Conservation (phyloP, 148 eudicot species). For the Fagopyrum esculentum region DNA sequence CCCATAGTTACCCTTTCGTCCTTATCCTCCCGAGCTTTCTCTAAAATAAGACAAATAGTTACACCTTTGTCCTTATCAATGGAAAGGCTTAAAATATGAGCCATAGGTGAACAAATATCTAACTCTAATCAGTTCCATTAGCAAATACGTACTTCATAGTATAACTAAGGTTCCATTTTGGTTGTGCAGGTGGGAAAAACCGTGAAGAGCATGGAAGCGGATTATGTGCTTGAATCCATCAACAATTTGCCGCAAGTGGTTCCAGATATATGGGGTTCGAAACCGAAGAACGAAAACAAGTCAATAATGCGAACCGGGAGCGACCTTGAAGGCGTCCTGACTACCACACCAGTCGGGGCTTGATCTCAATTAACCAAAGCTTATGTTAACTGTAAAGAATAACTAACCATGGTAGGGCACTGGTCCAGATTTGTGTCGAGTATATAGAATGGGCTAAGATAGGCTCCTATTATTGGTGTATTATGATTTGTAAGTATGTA, state of each 20-base stretch:
- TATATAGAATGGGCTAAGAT: neutral
- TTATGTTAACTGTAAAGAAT: neutral
- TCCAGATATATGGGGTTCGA: slow-evolving; percentile 58
- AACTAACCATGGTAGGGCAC: neutral
- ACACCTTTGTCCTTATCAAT: neutral
- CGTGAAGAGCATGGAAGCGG: slow-evolving; percentile 45
- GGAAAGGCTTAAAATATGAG: neutral
- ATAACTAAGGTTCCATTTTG: neutral
- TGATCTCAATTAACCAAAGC: slow-evolving; percentile 15
- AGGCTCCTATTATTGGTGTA: neutral
- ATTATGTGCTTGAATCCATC: slow-evolving; percentile 57
- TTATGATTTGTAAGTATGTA: slow-evolving; percentile 6
- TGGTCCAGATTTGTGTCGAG: slow-evolving; percentile 2
- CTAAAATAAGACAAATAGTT: neutral
- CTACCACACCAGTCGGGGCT: slow-evolving; percentile 46
- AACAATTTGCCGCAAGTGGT: slow-evolving; percentile 44
- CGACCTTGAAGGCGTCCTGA: slow-evolving; percentile 33
- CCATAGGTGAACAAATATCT: neutral
- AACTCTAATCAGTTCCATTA: too few relatives aligned
- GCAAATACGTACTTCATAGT: too few relatives aligned
- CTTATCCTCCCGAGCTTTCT: neutral
- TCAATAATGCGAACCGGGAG: slow-evolving; percentile 29
- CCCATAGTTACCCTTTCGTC: neutral
- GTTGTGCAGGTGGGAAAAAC: slow-evolving; percentile 54
- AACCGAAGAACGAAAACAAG: slow-evolving; percentile 18